Conservation (phyloP, 2,329 filamentous ascomycete genomes). For the Tolypocladium cylindrosporum region DNA sequence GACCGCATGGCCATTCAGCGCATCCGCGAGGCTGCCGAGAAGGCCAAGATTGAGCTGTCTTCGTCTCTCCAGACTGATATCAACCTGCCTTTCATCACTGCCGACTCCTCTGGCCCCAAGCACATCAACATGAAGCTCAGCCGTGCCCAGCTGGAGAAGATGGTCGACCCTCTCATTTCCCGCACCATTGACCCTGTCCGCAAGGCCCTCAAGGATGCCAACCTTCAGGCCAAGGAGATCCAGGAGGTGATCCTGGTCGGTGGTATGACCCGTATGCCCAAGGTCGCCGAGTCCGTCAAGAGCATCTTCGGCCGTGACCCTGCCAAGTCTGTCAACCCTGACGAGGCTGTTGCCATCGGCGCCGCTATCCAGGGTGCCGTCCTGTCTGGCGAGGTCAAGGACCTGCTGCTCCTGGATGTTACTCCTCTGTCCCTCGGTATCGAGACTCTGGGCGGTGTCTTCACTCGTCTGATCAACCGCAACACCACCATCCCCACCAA, state of each 20-base stretch:
- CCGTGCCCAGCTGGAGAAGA: conserved; percentile 82
- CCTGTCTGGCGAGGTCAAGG: conserved; percentile 91
- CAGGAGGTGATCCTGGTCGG: conserved; percentile 96
- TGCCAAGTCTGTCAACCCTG: conserved; percentile 96
- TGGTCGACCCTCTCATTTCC: conserved; percentile 82
- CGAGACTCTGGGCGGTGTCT: conserved; percentile 94
- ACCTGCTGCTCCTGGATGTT: conserved; percentile 89
- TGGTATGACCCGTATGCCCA: conserved; percentile 99
- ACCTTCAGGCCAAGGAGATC: conserved; percentile 83
- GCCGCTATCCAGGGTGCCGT: conserved; percentile 96
- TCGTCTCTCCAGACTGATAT: conserved; percentile 94
- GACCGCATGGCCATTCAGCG: conserved; percentile 99
- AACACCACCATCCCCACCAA: conserved; percentile 99
- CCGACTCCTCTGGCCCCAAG: conserved; percentile 89
- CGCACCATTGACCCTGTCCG: conserved; percentile 85
- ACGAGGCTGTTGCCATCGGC: conserved; percentile 96
- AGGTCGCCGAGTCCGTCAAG: conserved; percentile 94
- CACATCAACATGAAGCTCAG: conserved; percentile 97
- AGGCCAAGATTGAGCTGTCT: conserved; percentile 98
- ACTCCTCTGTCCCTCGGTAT: conserved; percentile 96
- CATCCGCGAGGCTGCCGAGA: conserved; percentile 97
- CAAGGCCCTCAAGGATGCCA: conserved; percentile 94
- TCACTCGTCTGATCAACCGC: conserved; percentile 96
- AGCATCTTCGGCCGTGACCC: conserved; percentile 92
- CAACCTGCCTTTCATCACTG: conserved; percentile 97